Evolutionary conservation across 768 basidiomycete genomes (phyloP).

Genomic region (Trametes cingulata): DNA sequence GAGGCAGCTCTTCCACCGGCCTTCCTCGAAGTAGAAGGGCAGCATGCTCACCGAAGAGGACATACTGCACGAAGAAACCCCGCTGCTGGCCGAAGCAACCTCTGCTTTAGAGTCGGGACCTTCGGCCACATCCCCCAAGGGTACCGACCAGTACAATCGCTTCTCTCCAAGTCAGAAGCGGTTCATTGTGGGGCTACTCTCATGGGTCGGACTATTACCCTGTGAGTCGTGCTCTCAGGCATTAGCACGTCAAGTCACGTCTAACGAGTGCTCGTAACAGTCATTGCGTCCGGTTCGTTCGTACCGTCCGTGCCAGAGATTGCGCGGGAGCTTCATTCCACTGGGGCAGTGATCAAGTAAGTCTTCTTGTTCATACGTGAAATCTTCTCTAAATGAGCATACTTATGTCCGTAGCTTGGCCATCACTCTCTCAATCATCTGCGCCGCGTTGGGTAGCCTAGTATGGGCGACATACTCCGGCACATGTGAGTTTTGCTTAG

Average conservation of each 20-base stretch:
- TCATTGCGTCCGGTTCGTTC: slow-evolving; percentile 68
- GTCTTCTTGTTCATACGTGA: background rate
- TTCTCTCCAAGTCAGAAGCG: slow-evolving; percentile 55
- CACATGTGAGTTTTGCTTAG: slow-evolving; percentile 45
- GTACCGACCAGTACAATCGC: slow-evolving; percentile 50
- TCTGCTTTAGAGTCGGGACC: background rate
- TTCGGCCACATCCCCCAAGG: background rate
- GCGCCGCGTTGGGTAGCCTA: slow-evolving; percentile 47
- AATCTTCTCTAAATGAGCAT: background rate
- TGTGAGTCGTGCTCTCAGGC: slow-evolving; percentile 42
- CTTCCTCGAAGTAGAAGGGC: too few relatives aligned
- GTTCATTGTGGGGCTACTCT: slow-evolving; percentile 55
- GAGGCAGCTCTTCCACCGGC: too few relatives aligned
- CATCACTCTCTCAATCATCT: slow-evolving; percentile 54
- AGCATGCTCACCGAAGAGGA: slow-evolving; percentile 4
- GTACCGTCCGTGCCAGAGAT: slow-evolving; percentile 76
- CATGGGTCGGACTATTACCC: slow-evolving; percentile 62
- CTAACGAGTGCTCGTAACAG: slow-evolving; percentile 39
- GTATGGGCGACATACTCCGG: slow-evolving; percentile 53
- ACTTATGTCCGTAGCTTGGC: slow-evolving; percentile 39
- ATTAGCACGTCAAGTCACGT: background rate
- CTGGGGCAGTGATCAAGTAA: slow-evolving; percentile 60
- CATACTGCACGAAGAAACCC: slow-evolving; percentile 1
- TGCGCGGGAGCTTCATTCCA: slow-evolving; percentile 60
- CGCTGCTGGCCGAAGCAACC: slow-evolving; percentile 3